Percentiles rank a stretch among this genome's conserved stretches.
phyloP scores from a whole-genome alignment of 192 early-diverging fungal genomes.

The Spizellomyces sp. region DNA sequence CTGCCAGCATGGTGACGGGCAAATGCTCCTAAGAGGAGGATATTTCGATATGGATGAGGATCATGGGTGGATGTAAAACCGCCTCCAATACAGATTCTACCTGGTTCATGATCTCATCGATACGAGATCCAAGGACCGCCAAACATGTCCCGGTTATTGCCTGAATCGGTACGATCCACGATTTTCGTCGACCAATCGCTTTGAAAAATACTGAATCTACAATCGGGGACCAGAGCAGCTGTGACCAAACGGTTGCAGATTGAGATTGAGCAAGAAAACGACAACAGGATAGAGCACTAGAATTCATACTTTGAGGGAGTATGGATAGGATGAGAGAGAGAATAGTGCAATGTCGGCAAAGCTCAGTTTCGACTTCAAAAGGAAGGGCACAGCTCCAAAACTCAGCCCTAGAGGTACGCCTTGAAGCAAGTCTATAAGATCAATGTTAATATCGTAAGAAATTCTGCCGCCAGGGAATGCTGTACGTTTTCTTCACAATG shows the following conservation, averaged over 20 bases:
- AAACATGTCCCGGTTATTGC: conserved; percentile 78
- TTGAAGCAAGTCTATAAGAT: conserved; percentile 78
- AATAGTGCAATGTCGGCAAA: conserved; percentile 93
- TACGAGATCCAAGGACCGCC: conserved; percentile 73
- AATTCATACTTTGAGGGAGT: conserved; percentile 79
- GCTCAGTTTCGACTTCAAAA: conserved; percentile 91
- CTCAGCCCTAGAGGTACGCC: conserved; percentile 92
- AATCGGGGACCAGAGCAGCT: conserved; percentile 95
- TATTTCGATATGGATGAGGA: not conserved
- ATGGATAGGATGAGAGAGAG: conserved; percentile 93
- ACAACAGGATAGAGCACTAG: not conserved
- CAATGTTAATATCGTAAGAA: not conserved
- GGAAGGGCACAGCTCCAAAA: conserved; percentile 90
- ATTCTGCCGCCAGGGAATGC: not conserved
- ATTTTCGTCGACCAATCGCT: conserved; percentile 86
- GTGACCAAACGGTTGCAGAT: conserved; percentile 5
- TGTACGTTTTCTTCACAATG: not conserved
- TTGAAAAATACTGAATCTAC: conserved; percentile 89
- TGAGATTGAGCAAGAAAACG: not conserved
- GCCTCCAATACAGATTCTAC: conserved; percentile 40
- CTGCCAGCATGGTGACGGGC: conserved; percentile 70
- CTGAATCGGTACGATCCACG: conserved; percentile 99
- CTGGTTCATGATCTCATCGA: conserved; percentile 71
- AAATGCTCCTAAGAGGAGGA: conserved; percentile 24
- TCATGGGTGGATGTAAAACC: not conserved